Evolutionary conservation across 495 filamentous ascomycete species (phyloP), one percentile per base, ranked within the genome.

Genomic region (Podospora comata): DNA sequence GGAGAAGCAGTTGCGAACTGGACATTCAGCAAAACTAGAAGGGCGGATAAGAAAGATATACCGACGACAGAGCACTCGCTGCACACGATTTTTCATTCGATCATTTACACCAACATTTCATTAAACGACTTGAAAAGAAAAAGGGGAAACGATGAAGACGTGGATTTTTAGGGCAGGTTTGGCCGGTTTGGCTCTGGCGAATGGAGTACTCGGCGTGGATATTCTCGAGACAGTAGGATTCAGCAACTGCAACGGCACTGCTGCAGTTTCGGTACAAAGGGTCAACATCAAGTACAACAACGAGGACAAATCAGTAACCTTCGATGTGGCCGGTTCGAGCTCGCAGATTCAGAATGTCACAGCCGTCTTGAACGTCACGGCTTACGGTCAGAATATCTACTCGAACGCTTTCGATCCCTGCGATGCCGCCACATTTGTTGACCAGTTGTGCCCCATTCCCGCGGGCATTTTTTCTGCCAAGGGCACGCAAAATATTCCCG

Each of bases 321-420:
- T 97, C 82, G 88, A 99, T 75, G 85, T 97, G 53, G 87, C 88
- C 64, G 95, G 94, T 60, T 89, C 87, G 61, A 97, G 90, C 73
- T 76, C 78, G 65, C 85, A 85, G 74, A 79, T 84, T 62, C 91
- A 95, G 78, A 94, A 96, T 72, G 92, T 99, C 57, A 91, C 86
- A 66, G 94, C 92, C 7, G 76, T 85, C 18, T 80, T 99, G 62
- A 86, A 86, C 57, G 91, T 97, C 54, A 91, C 85, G 34, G 95
- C 95, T 9, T 97, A 97, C 71, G 95, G 95, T 64, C 88, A 88
- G 60, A 75, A 92, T 70, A 85, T 98, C 27, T 97, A 97, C 78
- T 81, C 83, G 16, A 92, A 91, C 62, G 77, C 78, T 7, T 97
- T 99, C 76, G 88, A 96, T 70, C 95, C 95, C 28, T 99, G 95